Percentiles rank a stretch among this genome's conserved stretches.
These are phyloP conservation scores for Penicillium antarcticum DNA, from an alignment of 495 filamentous ascomycete genomes.

Conservation along the genomic window DNA sequence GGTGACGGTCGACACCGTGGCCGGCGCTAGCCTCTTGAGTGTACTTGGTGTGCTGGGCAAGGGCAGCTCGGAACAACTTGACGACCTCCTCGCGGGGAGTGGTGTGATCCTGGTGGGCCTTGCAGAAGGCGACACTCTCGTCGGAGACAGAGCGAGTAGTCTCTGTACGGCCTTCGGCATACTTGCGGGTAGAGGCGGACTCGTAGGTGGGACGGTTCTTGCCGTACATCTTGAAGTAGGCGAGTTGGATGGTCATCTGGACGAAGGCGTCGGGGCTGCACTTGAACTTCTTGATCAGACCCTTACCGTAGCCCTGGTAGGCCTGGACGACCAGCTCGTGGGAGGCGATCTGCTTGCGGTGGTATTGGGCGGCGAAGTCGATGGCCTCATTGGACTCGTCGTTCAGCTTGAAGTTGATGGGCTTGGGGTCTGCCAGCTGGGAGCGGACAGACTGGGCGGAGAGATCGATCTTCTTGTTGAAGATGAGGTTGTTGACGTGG, in stretches of 20 bases:
- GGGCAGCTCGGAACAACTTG: conserved; percentile 74
- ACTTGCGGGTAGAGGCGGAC: conserved; percentile 88
- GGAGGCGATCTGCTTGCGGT: conserved; percentile 70
- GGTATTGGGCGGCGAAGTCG: conserved; percentile 69
- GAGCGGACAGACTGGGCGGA: conserved; percentile 71
- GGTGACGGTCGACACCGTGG: conserved; percentile 91
- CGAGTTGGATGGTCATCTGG: conserved; percentile 98
- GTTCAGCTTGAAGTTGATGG: conserved; percentile 74
- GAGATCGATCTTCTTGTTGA: conserved; percentile 87
- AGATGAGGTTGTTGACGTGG: conserved; percentile 83
- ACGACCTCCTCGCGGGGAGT: conserved; percentile 60
- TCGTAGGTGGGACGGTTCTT: conserved; percentile 98
- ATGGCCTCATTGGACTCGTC: conserved; percentile 71
- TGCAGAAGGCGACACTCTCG: conserved; percentile 89
- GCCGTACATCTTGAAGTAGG: conserved; percentile 99
- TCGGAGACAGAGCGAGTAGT: conserved; percentile 90
- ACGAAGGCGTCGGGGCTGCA: conserved; percentile 97
- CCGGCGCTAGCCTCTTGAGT: conserved; percentile 85
- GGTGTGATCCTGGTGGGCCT: conserved; percentile 69
- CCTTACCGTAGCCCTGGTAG: conserved; percentile 97
- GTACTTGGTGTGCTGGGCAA: conserved; percentile 83
- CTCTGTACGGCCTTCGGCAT: conserved; percentile 95
- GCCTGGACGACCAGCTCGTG: conserved; percentile 93
- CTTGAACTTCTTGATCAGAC: conserved; percentile 98
- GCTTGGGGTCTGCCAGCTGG: conserved; percentile 74